Percentiles rank a stretch among this genome's conserved stretches.
Conservation (phyloP, 2,329 filamentous ascomycete species). For the Arachnomyces sp. region DNA sequence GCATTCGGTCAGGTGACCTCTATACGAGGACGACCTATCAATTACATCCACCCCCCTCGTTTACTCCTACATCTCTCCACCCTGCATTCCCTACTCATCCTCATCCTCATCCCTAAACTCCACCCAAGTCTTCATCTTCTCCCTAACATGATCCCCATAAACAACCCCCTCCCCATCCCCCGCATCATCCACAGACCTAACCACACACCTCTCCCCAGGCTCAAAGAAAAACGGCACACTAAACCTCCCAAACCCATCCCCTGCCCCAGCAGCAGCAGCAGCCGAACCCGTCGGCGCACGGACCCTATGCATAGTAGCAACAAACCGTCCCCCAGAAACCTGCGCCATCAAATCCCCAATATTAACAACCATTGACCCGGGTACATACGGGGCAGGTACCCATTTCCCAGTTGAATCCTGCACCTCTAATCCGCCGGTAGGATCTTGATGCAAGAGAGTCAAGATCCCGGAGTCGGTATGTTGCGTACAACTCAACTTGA, state of each 20-base stretch:
- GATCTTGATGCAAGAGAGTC: constrained; percentile 41
- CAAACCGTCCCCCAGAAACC: constrained; percentile 35
- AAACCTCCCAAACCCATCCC: constrained; percentile 25
- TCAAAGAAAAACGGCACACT: constrained; percentile 44
- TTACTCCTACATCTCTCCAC: too few species aligned
- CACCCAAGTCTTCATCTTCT: constrained; percentile 32
- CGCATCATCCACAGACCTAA: constrained; percentile 29
- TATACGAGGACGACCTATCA: too few species aligned
- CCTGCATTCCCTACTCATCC: background rate
- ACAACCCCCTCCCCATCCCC: constrained; percentile 22
- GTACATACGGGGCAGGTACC: constrained; percentile 35
- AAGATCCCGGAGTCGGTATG: constrained; percentile 39
- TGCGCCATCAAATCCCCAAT: constrained; percentile 38
- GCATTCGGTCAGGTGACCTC: too few species aligned
- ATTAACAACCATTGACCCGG: constrained; percentile 37
- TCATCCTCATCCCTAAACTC: constrained; percentile 8
- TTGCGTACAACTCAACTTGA: constrained; percentile 22
- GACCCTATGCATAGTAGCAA: constrained; percentile 40
- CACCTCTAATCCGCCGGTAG: constrained; percentile 41
- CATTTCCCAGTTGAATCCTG: constrained; percentile 34
- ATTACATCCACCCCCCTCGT: too few species aligned
- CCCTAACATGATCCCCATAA: constrained; percentile 36
- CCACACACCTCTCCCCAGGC: constrained; percentile 35
- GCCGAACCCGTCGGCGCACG: constrained; percentile 17
- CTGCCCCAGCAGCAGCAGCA: background rate